A percentile compares a stretch with the other conserved stretches of the same genome.
phyloP scores from a whole-genome alignment of 2,329 filamentous ascomycete species.

The Biscogniauxia sp. region DNA sequence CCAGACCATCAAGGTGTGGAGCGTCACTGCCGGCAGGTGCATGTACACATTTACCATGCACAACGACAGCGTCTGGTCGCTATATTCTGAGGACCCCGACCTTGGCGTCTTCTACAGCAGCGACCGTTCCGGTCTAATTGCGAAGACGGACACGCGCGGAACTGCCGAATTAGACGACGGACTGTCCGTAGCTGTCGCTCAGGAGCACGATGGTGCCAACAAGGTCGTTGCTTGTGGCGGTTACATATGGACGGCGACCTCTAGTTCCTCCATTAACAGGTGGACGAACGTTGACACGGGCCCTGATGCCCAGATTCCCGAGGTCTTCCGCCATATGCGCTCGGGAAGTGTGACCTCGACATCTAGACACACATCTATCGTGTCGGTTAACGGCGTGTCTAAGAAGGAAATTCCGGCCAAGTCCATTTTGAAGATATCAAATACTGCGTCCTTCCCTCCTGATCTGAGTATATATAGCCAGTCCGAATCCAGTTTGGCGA shows the following conservation, averaged over 20 bases:
- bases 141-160: conserved; percentile 86
- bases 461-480: conserved; percentile 46
- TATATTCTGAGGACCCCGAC: conserved; percentile 84
- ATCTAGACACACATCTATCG: conserved; percentile 35
- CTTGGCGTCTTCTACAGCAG: conserved; percentile 92
- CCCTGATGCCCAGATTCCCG: conserved; percentile 65
- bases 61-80: conserved; percentile 94
- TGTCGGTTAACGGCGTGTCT: conserved; percentile 33
- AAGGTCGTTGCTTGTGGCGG: conserved; percentile 68
- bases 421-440: conserved; percentile 78
- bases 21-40: conserved; percentile 88
- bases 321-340: conserved; percentile 47
- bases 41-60: conserved; percentile 99
- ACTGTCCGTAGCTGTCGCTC: conserved; percentile 82
- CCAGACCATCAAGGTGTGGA: conserved; percentile 98
- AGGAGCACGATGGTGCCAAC: conserved; percentile 82
- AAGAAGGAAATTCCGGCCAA: conserved; percentile 72
- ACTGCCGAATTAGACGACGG: conserved; percentile 78
- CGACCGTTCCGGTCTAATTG: conserved; percentile 88
- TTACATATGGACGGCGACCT: conserved; percentile 86
- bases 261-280: conserved; percentile 86
- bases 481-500: conserved; percentile 47
- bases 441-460: conserved; percentile 73
- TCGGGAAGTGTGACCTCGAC: conserved; percentile 39
- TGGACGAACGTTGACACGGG: conserved; percentile 86